Evolutionary conservation across 257 asterid genomes (phyloP), one percentile per base, ranked within the genome.

Genomic region (Plantago major): DNA sequence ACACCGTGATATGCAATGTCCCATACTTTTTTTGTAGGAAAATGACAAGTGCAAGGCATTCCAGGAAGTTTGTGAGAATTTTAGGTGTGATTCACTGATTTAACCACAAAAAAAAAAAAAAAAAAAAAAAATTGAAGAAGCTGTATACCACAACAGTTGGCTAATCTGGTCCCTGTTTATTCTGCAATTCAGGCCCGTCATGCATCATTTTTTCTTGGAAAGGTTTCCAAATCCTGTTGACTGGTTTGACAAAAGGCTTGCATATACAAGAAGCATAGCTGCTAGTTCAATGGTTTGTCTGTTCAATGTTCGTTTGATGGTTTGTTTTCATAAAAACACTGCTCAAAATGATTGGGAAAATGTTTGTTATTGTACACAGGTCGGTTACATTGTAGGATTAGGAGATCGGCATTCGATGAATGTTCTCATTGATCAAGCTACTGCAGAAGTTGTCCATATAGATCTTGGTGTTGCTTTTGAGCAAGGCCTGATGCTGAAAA

Each of bases 391-490:
- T 57, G 99, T 92, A 13, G 99, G 99, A 52, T 87, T 92, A 72
- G 99, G 99, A 58, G 99, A 92, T 78, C 86, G 99, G 63, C 99
- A 92, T 83, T 77, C 95, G 71, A 86, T 82, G 93, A 92, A 92
- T 67, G 78, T 92, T 66, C 88, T 92, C 71, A 87, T 92, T 55
- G 96, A 92, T 84, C 95, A 92, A 82, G 81, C 86, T 65, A 89
- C 93, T 52, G 99, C 99, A 57, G 99, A 92, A 86, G 99, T 89
- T 71, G 88, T 92, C 70, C 99, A 92, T 77, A 92, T 92, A 64
- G 99, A 92, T 80, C 82, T 92, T 22, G 99, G 99, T 53, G 99
- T 92, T 51, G 99, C 99, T 67, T 92, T 92, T 82, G 97, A 92
- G 84, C 99, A 92, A 75, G 99, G 99, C 78, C 79, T 92, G 78